Percentiles rank a stretch among this genome's conserved stretches.
phyloP scores from a whole-genome alignment of 2,329 filamentous ascomycete genomes.

The Phaeophleospora eucalypticola region DNA sequence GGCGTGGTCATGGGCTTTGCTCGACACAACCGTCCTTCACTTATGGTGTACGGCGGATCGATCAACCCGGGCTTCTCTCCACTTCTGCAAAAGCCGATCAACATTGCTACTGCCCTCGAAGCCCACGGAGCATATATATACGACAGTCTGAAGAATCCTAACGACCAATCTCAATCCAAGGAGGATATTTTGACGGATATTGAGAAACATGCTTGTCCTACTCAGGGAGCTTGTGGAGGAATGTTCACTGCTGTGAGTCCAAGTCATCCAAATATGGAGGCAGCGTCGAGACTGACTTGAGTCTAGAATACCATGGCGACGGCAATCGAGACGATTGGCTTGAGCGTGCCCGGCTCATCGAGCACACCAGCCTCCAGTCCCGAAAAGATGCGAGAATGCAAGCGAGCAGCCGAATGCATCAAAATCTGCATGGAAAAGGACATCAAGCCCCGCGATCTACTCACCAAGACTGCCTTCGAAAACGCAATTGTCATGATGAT shows the following conservation, averaged over 20 bases:
- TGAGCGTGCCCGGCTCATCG: conserved; percentile 76
- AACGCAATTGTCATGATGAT: conserved; percentile 88
- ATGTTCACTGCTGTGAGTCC: conserved; percentile 96
- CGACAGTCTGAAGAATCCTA: conserved; percentile 65
- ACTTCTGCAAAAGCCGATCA: conserved; percentile 73
- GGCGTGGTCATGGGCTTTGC: conserved; percentile 77
- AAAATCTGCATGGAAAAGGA: conserved; percentile 74
- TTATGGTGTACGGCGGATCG: conserved; percentile 94
- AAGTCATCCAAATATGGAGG: too few relatives aligned
- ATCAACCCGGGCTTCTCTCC: conserved; percentile 82
- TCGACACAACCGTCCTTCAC: conserved; percentile 82
- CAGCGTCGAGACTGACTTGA: too few relatives aligned
- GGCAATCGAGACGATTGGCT: conserved; percentile 82
- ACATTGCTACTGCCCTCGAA: conserved; percentile 85
- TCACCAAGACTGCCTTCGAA: conserved; percentile 77
- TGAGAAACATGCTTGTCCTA: conserved; percentile 72
- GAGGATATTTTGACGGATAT: conserved; percentile 81
- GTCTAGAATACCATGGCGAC: conserved; percentile 96
- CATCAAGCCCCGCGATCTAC: conserved; percentile 73
- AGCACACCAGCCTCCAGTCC: conserved; percentile 77
- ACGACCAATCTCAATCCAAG: conserved; percentile 63
- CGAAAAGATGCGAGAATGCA: conserved; percentile 81
- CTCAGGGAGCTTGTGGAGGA: conserved; percentile 76
- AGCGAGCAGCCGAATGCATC: conserved; percentile 74
- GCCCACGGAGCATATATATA: conserved; percentile 79